These are phyloP conservation scores for Linnemannia hyalina DNA, from an alignment of 192 early-diverging fungal species.

Conservation along the genomic window DNA sequence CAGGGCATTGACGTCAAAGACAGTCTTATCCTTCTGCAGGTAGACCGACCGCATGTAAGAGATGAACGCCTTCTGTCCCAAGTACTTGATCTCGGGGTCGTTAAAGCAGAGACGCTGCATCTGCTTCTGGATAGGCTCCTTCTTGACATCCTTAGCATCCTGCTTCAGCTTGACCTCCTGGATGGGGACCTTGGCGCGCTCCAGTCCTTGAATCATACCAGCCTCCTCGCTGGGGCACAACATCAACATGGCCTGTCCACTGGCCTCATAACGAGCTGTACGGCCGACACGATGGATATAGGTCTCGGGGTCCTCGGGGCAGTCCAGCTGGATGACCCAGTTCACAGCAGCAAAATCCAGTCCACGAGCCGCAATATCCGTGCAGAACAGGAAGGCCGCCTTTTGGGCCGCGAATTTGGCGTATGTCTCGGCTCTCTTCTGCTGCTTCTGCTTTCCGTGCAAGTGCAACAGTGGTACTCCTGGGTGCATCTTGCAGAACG, in stretches of 20 bases:
- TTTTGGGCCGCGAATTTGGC: constrained; percentile 86
- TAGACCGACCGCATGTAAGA: constrained; percentile 95
- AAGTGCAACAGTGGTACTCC: constrained; percentile 92
- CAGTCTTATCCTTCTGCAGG: constrained; percentile 89
- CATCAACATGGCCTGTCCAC: constrained; percentile 89
- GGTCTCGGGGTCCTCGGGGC: constrained; percentile 95
- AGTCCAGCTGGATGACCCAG: constrained; percentile 99
- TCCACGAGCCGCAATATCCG: constrained; percentile 96
- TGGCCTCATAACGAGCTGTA: constrained; percentile 93
- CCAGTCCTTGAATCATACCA: constrained; percentile 82
- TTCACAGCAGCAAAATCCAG: constrained; percentile 98
- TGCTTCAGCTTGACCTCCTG: constrained; percentile 90
- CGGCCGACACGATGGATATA: constrained; percentile 99
- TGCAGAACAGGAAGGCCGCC: constrained; percentile 88
- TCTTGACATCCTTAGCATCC: constrained; percentile 71
- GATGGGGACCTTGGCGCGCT: constrained; percentile 86
- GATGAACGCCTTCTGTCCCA: constrained; percentile 96
- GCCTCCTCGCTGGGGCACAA: constrained; percentile 90
- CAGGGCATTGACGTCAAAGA: constrained; percentile 90
- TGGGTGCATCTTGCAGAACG: constrained; percentile 95
- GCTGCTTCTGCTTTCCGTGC: constrained; percentile 98
- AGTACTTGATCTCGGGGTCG: constrained; percentile 95
- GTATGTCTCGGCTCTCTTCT: constrained; percentile 94
- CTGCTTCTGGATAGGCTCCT: constrained; percentile 82
- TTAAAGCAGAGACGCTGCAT: constrained; percentile 94